Base-by-base conservation (phyloP, 345 rosid genomes). In the Lagerstroemia speciosa region DNA sequence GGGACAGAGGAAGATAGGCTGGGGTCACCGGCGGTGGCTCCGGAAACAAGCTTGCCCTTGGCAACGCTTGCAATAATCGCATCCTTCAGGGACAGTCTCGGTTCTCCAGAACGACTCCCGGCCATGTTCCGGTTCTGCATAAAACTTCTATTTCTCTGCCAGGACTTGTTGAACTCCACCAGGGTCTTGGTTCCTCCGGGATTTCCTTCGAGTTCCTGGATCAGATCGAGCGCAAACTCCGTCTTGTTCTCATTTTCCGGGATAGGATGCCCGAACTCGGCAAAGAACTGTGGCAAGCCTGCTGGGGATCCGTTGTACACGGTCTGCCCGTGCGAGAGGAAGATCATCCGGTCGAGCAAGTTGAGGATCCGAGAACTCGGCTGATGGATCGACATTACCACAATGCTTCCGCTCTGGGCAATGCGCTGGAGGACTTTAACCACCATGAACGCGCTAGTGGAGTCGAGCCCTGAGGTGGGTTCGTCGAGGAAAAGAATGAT, bases 391-490 rank as follows among this genome's bases (percentile, higher is more conserved):
- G 99, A 85, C 96, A 94, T 89, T 64, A 94, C 83, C 26, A 94
- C 97, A 19, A 94, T 87, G 71, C 99, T 89, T 0, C 99, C 97
- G 32, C 93, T 87, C 69, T 81, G 92, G 0, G 99, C 96, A 55
- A 94, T 94, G 58, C 93, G 75, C 64, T 91, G 96, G 77, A 94
- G 68, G 5, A 91, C 97, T 68, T 94, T 91, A 31, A 91, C 93
- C 29, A 94, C 99, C 96, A 89, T 89, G 40, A 77, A 94, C 0
- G 99, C 97, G 5, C 97, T 94, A 0, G 99, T 94, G 1, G 99
- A 94, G 69, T 94, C 99, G 15, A 94, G 81, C 1, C 99, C 99
- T 0, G 99, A 94, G 65, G 99, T 94, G 6, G 97, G 99, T 70
- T 94, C 99, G 17, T 94, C 99, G 0, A 94, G 92, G 64, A 94